These are phyloP conservation scores for Obelidium mucronatum DNA, from an alignment of 192 early-diverging fungal genomes.

Conservation along the genomic window DNA sequence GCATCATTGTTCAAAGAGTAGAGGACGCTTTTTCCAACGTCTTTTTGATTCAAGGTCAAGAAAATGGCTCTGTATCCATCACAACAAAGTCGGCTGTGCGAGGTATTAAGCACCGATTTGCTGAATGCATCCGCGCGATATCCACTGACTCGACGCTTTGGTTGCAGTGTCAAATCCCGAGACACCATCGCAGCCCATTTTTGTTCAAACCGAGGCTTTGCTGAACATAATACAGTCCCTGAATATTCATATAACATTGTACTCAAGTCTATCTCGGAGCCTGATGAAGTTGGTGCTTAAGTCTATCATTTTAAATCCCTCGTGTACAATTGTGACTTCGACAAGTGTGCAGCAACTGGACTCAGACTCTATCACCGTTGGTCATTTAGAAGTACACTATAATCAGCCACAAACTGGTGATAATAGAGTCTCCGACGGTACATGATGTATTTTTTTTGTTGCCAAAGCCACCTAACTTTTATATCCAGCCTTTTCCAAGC, in stretches of 20 bases:
- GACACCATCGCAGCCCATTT: constrained; percentile 11
- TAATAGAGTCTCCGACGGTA: background rate
- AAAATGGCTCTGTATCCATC: background rate
- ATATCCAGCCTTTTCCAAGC: background rate
- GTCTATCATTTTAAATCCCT: background rate
- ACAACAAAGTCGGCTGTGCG: constrained; percentile 17
- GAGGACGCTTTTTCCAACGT: constrained; percentile 26
- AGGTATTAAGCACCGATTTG: too few relatives aligned
- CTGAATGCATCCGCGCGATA: too few relatives aligned
- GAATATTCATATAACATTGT: constrained; percentile 9
- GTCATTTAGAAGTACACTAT: too few relatives aligned
- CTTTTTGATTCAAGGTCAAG: constrained; percentile 8
- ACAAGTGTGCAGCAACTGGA: too few relatives aligned
- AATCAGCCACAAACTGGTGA: background rate
- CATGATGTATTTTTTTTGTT: background rate
- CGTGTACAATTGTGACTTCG: background rate
- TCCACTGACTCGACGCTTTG: too few relatives aligned
- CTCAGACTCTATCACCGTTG: too few relatives aligned
- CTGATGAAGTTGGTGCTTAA: background rate
- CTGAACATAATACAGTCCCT: background rate
- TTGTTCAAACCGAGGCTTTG: constrained; percentile 6
- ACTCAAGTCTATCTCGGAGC: constrained; percentile 16
- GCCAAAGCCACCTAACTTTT: background rate
- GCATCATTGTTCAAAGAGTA: constrained; percentile 1
- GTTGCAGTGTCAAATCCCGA: constrained; percentile 2